Percentiles rank a stretch among this genome's conserved stretches.
These are phyloP conservation scores for Penicillium sp. DNA, from an alignment of 2,329 filamentous ascomycete species.

Conservation along the genomic window DNA sequence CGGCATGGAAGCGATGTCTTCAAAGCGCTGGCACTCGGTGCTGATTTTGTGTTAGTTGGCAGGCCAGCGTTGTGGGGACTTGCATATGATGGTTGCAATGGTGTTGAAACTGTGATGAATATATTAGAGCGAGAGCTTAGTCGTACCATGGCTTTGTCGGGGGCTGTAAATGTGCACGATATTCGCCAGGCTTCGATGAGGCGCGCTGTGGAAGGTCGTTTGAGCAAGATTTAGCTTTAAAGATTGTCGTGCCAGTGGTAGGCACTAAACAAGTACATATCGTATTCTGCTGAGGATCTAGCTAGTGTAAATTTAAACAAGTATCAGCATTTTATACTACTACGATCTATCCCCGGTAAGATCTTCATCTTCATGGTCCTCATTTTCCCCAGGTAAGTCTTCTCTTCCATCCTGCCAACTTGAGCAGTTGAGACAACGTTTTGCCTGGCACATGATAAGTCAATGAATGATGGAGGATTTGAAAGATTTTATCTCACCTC, in stretches of 20 bases:
- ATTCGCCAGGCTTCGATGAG: slow-evolving; percentile 5
- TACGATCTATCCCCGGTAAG: slow-evolving; percentile 2
- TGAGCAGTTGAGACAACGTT: slow-evolving; percentile 61
- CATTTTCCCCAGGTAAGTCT: slow-evolving; percentile 34
- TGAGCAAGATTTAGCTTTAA: slow-evolving; percentile 4
- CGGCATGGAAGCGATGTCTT: slow-evolving; percentile 12
- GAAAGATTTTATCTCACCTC: slow-evolving; percentile 53
- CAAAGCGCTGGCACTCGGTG: slow-evolving; percentile 13
- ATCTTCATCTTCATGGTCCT: slow-evolving; percentile 2
- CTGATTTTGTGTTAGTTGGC: slow-evolving; percentile 8
- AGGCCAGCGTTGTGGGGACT: slow-evolving; percentile 10
- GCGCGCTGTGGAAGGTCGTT: slow-evolving; percentile 1
- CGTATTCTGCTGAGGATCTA: not conserved
- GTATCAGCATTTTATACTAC: no score
- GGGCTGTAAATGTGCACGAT: not conserved
- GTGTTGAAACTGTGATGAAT: slow-evolving; percentile 12
- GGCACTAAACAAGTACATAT: not conserved
- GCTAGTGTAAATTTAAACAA: not conserved
- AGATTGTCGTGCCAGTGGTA: not conserved
- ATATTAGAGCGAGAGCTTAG: slow-evolving; percentile 13
- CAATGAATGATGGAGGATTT: not conserved
- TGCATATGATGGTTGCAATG: slow-evolving; percentile 7
- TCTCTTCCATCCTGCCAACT: slow-evolving; percentile 63
- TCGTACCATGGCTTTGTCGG: slow-evolving; percentile 9
- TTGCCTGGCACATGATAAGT: slow-evolving; percentile 37